A percentile compares a stretch with the other conserved stretches of the same genome.
Evolutionary conservation across 108 stramenopile species (phyloP).

Genomic region (Skeletonema potamos): DNA sequence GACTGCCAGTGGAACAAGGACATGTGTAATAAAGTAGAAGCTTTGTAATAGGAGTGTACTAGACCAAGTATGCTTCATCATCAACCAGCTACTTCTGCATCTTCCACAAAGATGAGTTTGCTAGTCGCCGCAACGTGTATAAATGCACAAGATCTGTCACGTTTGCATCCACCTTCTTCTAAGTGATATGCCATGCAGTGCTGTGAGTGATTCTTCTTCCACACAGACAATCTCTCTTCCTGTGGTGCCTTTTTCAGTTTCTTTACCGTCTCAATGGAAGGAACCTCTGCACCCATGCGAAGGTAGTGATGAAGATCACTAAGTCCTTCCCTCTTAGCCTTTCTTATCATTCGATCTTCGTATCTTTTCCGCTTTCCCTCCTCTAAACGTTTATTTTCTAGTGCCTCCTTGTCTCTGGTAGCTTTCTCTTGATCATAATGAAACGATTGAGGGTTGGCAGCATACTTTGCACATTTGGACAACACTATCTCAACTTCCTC

Average conservation of each 20-base stretch:
- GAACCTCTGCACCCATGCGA: constrained; percentile 78
- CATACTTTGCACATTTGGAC: constrained; percentile 57
- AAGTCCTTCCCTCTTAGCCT: constrained; percentile 92
- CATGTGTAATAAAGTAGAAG: constrained; percentile 41
- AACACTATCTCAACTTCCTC: constrained; percentile 59
- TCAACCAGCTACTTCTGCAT: constrained; percentile 63
- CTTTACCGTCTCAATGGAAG: constrained; percentile 53
- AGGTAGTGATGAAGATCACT: constrained; percentile 74
- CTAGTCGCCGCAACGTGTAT: constrained; percentile 71
- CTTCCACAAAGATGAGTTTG: constrained; percentile 45
- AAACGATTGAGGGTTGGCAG: constrained; percentile 62
- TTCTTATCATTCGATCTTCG: constrained; percentile 90
- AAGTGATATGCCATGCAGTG: constrained; percentile 89
- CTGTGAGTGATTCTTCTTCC: constrained; percentile 86
- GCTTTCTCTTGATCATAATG: constrained; percentile 77
- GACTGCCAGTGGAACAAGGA: constrained; percentile 54
- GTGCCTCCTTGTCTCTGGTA: constrained; percentile 60
- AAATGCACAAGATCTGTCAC: constrained; percentile 89
- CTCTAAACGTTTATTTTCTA: constrained; percentile 65
- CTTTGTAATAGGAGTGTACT: background rate
- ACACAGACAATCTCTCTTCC: constrained; percentile 56
- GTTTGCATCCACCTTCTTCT: constrained; percentile 53
- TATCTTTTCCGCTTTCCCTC: constrained; percentile 88
- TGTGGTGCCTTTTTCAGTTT: constrained; percentile 51
- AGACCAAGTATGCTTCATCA: background rate